Evolutionary conservation across 345 rosid species (phyloP), one percentile per base, ranked within the genome.

Genomic region (Fremontodendron californicum): DNA sequence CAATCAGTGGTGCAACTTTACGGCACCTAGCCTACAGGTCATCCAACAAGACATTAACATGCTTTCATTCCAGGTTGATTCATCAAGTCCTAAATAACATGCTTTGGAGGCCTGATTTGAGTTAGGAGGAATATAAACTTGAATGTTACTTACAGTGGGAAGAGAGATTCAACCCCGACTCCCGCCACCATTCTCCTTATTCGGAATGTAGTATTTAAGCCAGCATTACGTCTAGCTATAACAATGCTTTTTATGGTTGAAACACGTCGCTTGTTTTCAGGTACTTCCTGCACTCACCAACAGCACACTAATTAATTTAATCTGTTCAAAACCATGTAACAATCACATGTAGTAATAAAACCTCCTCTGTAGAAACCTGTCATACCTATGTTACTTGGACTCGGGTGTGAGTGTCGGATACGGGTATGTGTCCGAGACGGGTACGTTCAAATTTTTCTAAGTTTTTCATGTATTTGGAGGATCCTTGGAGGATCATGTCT

Each of bases 211-310:
- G 95, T 86, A 81, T 87, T 90, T 45, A 92, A 79, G 81, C 96
- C 98, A 78, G 96, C 94, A 85, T 96, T 96, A 12, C 93, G 95
- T 71, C 95, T 91, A 75, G 99, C 97, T 79, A 96, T 92, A 67
- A 93, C 98, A 8, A 90, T 88, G 39, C 97, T 98, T 83, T 92
- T 90, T 31, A 93, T 77, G 19, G 71, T 81, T 46, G 96, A 91
- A 39, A 89, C 79, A 69, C 97, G 98, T 62, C 98, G 89, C 90
- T 94, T 96, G 84, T 92, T 96, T 80, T 96, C 97, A 29, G 98
- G 99, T 37, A 96, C 95, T 86, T 89, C 99, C 99, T 91, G 89
- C 77, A 73, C 85, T 78, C 27, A 71, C 46, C 29, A 72, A 78
- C 43, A 49, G 3, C 40, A 21, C 39, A 66, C 29, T 12, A 57